Percentiles rank a stretch among this genome's conserved stretches.
phyloP scores from a whole-genome alignment of 164 flowering plant species.

The Malania oleifera region DNA sequence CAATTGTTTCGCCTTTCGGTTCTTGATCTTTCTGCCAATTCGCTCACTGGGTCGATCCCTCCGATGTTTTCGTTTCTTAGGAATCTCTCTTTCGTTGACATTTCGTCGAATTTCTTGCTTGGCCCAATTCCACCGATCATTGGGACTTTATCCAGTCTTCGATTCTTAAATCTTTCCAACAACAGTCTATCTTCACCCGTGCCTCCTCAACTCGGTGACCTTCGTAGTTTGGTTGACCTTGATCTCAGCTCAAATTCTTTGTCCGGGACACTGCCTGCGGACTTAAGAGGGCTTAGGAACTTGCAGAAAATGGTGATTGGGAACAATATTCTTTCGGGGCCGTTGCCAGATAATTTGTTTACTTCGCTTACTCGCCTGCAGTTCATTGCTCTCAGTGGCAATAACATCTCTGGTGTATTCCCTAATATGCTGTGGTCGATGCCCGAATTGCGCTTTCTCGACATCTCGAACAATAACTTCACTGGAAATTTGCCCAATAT shows the following conservation, averaged over 20 bases:
- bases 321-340: constrained; percentile 25
- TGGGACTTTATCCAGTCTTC: constrained; percentile 28
- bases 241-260: constrained; percentile 44
- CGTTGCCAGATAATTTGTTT: constrained; percentile 29
- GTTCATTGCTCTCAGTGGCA: constrained; percentile 22
- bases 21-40: constrained; percentile 52
- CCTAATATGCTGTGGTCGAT: constrained; percentile 31
- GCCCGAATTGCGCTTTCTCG: constrained; percentile 30
- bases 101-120: constrained; percentile 42
- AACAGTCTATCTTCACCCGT: constrained; percentile 28
- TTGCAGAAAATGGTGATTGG: constrained; percentile 31
- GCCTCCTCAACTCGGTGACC: constrained; percentile 36
- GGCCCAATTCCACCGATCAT: constrained; percentile 41
- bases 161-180: constrained; percentile 31
- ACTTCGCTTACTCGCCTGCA: constrained; percentile 26
- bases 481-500: constrained; percentile 32
- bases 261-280: constrained; percentile 33
- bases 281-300: constrained; percentile 33
- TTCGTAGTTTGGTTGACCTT: constrained; percentile 30
- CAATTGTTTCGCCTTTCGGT: constrained; percentile 36
- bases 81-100: constrained; percentile 39
- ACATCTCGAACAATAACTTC: constrained; percentile 39
- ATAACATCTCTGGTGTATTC: constrained; percentile 27
- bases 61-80: constrained; percentile 25
- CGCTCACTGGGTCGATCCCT: constrained; percentile 49